Conservation (phyloP, 306 rosid species). For the Quercus engelmannii region DNA sequence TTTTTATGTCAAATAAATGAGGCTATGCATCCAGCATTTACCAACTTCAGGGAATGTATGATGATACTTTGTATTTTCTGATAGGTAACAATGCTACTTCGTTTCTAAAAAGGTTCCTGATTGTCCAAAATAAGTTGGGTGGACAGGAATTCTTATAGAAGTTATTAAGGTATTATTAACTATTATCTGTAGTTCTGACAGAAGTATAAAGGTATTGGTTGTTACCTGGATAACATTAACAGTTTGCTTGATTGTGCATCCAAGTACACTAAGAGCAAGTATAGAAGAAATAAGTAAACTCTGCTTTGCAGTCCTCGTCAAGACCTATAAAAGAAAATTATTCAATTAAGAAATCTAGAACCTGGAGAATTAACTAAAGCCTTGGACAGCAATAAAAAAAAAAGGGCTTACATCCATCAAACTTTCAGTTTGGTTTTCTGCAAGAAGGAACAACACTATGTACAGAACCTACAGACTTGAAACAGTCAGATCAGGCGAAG, state of each 20-base stretch:
- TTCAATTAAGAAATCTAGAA: slow-evolving; percentile 20
- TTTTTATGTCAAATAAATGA: neutral
- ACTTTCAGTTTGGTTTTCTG: slow-evolving; percentile 58
- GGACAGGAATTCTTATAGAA: neutral
- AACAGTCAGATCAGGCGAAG: slow-evolving; percentile 24
- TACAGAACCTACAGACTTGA: slow-evolving; percentile 69
- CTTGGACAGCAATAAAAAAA: neutral
- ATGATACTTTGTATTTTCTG: no score
- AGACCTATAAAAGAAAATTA: slow-evolving; percentile 51
- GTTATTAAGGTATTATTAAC: neutral
- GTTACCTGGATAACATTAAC: slow-evolving; percentile 83
- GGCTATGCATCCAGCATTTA: neutral
- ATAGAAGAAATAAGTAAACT: slow-evolving; percentile 50
- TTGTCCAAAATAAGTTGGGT: neutral
- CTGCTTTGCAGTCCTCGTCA: slow-evolving; percentile 44
- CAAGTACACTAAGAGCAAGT: slow-evolving; percentile 58
- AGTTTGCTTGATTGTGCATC: slow-evolving; percentile 93
- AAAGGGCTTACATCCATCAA: slow-evolving; percentile 62
- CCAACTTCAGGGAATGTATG: neutral
- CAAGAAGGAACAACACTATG: slow-evolving; percentile 67
- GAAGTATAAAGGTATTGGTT: neutral
- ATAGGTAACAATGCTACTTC: neutral
- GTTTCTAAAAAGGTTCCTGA: neutral
- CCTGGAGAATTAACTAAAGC: neutral
- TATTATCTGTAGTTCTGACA: neutral